Conservation (phyloP, 768 basidiomycete species). For the Trametes cingulata region DNA sequence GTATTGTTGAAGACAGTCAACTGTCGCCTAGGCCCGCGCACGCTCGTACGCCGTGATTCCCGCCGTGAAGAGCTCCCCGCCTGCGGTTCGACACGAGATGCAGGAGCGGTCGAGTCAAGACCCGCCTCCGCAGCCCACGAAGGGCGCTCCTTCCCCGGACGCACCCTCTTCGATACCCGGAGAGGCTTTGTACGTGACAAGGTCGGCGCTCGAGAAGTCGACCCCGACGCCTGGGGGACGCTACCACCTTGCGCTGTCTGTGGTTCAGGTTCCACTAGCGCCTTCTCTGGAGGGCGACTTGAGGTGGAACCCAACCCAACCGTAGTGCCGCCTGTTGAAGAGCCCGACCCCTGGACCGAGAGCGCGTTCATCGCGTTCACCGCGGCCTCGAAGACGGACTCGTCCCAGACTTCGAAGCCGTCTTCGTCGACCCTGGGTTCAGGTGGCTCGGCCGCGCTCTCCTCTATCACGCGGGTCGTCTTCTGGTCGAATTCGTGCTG, state of each 20-base stretch:
- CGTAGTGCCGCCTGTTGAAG: neutral
- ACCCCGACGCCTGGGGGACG: neutral
- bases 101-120: slow-evolving; percentile 14
- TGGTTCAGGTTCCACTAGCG: neutral
- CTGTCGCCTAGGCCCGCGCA: neutral
- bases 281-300: neutral
- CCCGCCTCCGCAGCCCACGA: slow-evolving; percentile 35
- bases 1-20: slow-evolving; percentile 9
- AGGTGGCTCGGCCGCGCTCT: slow-evolving; percentile 39
- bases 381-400: slow-evolving; percentile 38
- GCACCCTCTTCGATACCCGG: slow-evolving; percentile 36
- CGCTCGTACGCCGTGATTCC: neutral
- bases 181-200: slow-evolving; percentile 34
- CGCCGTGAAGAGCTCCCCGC: neutral
- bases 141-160: slow-evolving; percentile 26
- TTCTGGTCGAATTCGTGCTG: slow-evolving; percentile 53
- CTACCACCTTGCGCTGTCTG: no score
- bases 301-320: neutral
- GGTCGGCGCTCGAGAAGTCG: neutral
- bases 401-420: slow-evolving; percentile 52
- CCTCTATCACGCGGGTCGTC: slow-evolving; percentile 41
- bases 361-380: slow-evolving; percentile 23
- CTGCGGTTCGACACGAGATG: neutral
- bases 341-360: slow-evolving; percentile 2
- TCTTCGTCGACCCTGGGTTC: slow-evolving; percentile 31